These are phyloP conservation scores for Pseudogymnoascus sp. DNA, from an alignment of 2,329 filamentous ascomycete genomes.

Conservation along the genomic window DNA sequence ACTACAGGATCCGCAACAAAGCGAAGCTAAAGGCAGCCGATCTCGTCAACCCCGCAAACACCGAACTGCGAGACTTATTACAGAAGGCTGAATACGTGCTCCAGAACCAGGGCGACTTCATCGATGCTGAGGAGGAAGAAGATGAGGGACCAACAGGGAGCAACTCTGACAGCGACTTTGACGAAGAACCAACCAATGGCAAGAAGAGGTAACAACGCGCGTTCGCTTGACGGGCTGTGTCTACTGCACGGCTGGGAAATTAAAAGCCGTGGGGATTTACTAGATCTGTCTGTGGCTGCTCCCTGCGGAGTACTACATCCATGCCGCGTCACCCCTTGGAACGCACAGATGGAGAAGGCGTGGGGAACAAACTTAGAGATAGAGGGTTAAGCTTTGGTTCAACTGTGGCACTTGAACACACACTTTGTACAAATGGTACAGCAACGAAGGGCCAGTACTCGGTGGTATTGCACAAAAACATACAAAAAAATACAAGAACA, in stretches of 20 bases:
- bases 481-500: background rate
- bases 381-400: background rate
- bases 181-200: slow-evolving; percentile 6
- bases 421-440: slow-evolving; percentile 2
- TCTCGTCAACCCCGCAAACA: slow-evolving; percentile 66
- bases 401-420: background rate
- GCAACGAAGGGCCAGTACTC: background rate
- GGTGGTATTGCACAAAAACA: slow-evolving; percentile 3
- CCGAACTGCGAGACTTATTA: slow-evolving; percentile 53
- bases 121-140: slow-evolving; percentile 27
- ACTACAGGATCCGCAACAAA: slow-evolving; percentile 54
- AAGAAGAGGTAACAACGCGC: slow-evolving; percentile 11
- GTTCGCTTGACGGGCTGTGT: background rate
- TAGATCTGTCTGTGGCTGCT: background rate
- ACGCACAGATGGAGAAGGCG: background rate
- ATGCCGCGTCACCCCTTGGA: slow-evolving; percentile 3
- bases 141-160: slow-evolving; percentile 1
- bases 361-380: background rate
- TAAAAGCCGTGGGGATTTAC: background rate
- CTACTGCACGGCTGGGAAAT: background rate
- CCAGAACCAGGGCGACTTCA: slow-evolving; percentile 52
- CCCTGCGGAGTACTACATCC: background rate
- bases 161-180: slow-evolving; percentile 7
- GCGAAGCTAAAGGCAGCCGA: slow-evolving; percentile 64
- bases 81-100: slow-evolving; percentile 62